Evolutionary conservation across 345 rosid genomes (phyloP).

Genomic region (Geranium brycei): DNA sequence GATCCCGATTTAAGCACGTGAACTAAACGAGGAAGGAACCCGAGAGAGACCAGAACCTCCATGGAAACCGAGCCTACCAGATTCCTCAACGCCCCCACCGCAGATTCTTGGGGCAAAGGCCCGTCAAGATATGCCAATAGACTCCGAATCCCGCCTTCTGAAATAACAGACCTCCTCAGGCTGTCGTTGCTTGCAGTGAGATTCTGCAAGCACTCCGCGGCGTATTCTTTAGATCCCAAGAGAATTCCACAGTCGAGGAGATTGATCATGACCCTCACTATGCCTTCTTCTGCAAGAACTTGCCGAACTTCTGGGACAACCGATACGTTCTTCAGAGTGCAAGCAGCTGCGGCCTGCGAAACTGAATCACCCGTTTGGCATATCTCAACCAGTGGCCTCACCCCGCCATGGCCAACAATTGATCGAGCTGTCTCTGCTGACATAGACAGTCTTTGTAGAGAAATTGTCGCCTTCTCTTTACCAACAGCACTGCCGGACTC

Average conservation of each 20-base stretch:
- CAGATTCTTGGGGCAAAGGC: constrained; percentile 79
- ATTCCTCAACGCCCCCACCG: constrained; percentile 67
- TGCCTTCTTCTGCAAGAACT: constrained; percentile 68
- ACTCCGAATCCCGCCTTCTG: constrained; percentile 63
- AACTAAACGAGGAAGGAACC: constrained; percentile 57
- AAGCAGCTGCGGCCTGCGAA: constrained; percentile 69
- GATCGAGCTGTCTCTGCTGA: constrained; percentile 62
- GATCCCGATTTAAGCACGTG: constrained; percentile 89
- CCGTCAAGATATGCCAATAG: constrained; percentile 60
- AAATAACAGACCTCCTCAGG: constrained; percentile 47
- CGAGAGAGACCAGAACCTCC: constrained; percentile 34
- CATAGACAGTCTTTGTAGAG: constrained; percentile 73
- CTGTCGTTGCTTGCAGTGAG: constrained; percentile 71
- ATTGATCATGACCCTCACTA: constrained; percentile 53
- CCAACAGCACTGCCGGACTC: constrained; percentile 64
- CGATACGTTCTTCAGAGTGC: constrained; percentile 73
- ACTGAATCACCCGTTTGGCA: constrained; percentile 75
- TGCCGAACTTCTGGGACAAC: constrained; percentile 75
- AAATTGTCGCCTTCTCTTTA: constrained; percentile 70
- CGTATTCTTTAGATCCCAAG: constrained; percentile 72
- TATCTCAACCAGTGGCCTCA: constrained; percentile 55
- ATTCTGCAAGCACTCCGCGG: constrained; percentile 86
- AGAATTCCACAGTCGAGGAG: constrained; percentile 65
- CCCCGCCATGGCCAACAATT: constrained; percentile 77
- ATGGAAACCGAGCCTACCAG: constrained; percentile 46